Evolutionary conservation across 306 rosid genomes (phyloP).

Genomic region (Pueraria montana): DNA sequence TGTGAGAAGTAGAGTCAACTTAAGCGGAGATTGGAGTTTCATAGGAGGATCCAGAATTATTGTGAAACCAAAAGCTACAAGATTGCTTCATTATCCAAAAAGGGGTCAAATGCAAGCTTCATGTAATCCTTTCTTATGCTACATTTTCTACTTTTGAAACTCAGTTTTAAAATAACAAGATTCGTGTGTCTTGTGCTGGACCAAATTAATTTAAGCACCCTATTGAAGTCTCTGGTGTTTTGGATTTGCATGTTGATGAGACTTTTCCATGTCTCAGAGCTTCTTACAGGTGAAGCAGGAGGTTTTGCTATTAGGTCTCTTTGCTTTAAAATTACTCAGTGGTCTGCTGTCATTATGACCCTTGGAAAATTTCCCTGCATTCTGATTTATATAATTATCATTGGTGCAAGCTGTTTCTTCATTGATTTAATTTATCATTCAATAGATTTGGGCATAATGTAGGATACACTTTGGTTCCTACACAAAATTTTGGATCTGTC

Average conservation of each 20-base stretch:
- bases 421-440: not conserved
- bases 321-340: not conserved
- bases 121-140: conserved; percentile 63
- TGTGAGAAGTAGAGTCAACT: conserved; percentile 44
- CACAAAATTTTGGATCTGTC: not conserved
- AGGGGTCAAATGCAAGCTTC: conserved; percentile 65
- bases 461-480: not conserved
- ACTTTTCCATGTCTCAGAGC: conserved; percentile 6
- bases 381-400: not conserved
- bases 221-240: conserved; percentile 10
- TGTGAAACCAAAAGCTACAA: conserved; percentile 63
- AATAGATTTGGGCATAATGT: not conserved
- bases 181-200: conserved; percentile 8
- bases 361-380: not conserved
- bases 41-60: conserved; percentile 73
- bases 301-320: conserved; percentile 6
- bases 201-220: conserved; percentile 11
- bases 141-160: conserved; percentile 3
- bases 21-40: conserved; percentile 76
- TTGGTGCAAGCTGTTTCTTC: not conserved
- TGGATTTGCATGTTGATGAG: conserved; percentile 32
- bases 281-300: conserved; percentile 4
- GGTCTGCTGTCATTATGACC: not conserved
- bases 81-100: conserved; percentile 52
- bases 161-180: not conserved